A percentile compares a stretch with the other conserved stretches of the same genome.
phyloP scores from a whole-genome alignment of 179 eudicot genomes.

The Carnegiea gigantea region DNA sequence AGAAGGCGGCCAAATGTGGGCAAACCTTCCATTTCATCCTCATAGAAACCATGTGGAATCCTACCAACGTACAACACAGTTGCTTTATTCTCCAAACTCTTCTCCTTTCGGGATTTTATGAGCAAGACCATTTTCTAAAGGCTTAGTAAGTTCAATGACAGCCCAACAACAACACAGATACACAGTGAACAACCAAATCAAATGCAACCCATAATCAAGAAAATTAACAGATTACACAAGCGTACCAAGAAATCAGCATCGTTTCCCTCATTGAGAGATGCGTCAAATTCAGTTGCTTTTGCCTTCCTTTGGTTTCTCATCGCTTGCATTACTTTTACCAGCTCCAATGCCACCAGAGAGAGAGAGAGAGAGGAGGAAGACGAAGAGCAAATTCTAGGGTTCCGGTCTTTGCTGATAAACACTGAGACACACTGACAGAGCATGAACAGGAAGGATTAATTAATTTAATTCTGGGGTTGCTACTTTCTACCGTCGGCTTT shows the following conservation, averaged over 20 bases:
- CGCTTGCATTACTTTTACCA: slow-evolving; percentile 10
- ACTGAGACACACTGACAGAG: too few species aligned
- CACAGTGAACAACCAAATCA: background rate
- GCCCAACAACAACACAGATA: background rate
- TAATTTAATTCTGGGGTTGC: too few species aligned
- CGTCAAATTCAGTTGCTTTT: slow-evolving; percentile 30
- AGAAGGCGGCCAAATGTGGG: too few species aligned
- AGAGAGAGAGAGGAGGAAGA: too few species aligned
- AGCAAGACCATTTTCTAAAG: slow-evolving; percentile 63
- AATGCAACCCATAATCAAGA: background rate
- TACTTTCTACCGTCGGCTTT: too few species aligned
- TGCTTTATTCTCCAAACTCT: slow-evolving; percentile 40
- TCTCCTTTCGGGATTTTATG: slow-evolving; percentile 38
- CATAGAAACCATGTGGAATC: slow-evolving; percentile 89
- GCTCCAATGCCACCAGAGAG: background rate
- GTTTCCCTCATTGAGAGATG: slow-evolving; percentile 25
- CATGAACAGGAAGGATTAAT: too few species aligned
- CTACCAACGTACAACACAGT: slow-evolving; percentile 75
- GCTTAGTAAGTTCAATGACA: slow-evolving; percentile 28
- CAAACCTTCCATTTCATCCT: slow-evolving; percentile 87
- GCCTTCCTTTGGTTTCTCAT: slow-evolving; percentile 46
- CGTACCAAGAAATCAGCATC: slow-evolving; percentile 61
- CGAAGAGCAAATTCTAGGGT: too few species aligned
- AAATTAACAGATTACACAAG: background rate
- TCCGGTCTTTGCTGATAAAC: too few species aligned